Evolutionary conservation across 306 rosid species (phyloP).

Genomic region (Albizia julibrissin): DNA sequence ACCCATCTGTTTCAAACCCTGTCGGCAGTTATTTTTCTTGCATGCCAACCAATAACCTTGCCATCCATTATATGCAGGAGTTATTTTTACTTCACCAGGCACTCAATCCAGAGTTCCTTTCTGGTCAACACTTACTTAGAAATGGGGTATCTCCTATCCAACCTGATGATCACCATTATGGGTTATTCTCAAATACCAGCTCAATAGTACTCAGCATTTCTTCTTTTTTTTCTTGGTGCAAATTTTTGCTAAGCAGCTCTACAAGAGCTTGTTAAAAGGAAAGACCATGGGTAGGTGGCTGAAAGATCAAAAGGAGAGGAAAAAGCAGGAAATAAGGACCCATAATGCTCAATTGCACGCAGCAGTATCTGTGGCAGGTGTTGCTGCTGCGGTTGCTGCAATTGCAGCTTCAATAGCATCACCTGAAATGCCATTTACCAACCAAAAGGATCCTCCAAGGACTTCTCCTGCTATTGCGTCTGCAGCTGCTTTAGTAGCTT

Average conservation of each 20-base stretch:
- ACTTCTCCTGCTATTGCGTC: slow-evolving; percentile 76
- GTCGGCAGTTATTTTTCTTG: background rate
- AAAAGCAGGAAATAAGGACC: slow-evolving; percentile 86
- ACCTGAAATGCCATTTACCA: slow-evolving; percentile 46
- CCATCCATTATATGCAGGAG: slow-evolving; percentile 53
- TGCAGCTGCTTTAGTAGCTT: slow-evolving; percentile 93
- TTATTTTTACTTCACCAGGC: slow-evolving; percentile 80
- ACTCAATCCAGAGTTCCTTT: slow-evolving; percentile 78
- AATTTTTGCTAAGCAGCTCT: slow-evolving; percentile 59
- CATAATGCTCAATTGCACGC: slow-evolving; percentile 94
- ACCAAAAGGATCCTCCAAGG: slow-evolving; percentile 48
- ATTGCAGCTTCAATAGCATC: slow-evolving; percentile 67
- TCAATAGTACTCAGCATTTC: slow-evolving; percentile 16
- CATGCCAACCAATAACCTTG: slow-evolving; percentile 20
- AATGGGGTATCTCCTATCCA: slow-evolving; percentile 66
- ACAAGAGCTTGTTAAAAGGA: slow-evolving; percentile 75
- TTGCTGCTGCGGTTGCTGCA: slow-evolving; percentile 91
- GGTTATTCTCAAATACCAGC: slow-evolving; percentile 12
- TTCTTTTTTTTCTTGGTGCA: slow-evolving; percentile 12
- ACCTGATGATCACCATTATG: slow-evolving; percentile 27
- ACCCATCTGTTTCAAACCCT: background rate
- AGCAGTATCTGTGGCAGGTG: slow-evolving; percentile 91
- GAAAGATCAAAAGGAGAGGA: slow-evolving; percentile 94
- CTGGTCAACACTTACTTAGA: slow-evolving; percentile 68
- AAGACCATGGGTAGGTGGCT: slow-evolving; percentile 78